These are phyloP conservation scores for Pholiota microspora DNA, from an alignment of 768 basidiomycete genomes.

Conservation along the genomic window DNA sequence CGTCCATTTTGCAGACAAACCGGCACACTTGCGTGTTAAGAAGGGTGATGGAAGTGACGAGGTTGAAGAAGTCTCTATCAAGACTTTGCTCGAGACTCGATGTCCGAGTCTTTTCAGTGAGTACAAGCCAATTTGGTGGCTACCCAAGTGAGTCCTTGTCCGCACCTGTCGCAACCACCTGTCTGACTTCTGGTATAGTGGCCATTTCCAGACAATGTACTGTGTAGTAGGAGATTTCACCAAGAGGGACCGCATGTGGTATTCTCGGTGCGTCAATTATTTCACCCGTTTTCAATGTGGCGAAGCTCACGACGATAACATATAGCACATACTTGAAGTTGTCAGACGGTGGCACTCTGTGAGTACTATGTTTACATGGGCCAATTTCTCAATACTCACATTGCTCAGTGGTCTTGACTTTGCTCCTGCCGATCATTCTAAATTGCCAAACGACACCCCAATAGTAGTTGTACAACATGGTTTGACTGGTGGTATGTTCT, in stretches of 20 bases:
- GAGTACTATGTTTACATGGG: conserved; percentile 19
- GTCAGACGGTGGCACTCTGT: conserved; percentile 68
- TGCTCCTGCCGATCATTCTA: conserved; percentile 43
- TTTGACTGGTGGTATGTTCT: conserved; percentile 45
- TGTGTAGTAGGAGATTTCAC: conserved; percentile 62
- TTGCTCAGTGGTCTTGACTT: conserved; percentile 62
- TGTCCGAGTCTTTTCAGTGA: conserved; percentile 40
- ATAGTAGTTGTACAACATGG: conserved; percentile 60
- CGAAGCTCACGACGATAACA: background rate
- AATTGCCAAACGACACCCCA: conserved; percentile 38
- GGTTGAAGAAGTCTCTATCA: conserved; percentile 36
- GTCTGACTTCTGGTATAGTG: conserved; percentile 31
- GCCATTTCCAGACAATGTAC: conserved; percentile 64
- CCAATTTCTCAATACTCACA: background rate
- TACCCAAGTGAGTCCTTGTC: conserved; percentile 38
- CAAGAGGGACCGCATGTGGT: conserved; percentile 50
- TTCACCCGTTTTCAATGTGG: background rate
- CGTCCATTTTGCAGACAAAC: conserved; percentile 39
- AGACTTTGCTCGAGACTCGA: conserved; percentile 36
- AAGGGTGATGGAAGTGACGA: conserved; percentile 28
- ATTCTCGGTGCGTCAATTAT: conserved; percentile 44
- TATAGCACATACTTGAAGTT: conserved; percentile 48
- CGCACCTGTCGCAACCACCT: background rate
- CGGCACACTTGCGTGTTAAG: conserved; percentile 33
- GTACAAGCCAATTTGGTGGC: conserved; percentile 50